phyloP scores from a whole-genome alignment of 208 protist genomes.

The Leishmania aethiopica region DNA sequence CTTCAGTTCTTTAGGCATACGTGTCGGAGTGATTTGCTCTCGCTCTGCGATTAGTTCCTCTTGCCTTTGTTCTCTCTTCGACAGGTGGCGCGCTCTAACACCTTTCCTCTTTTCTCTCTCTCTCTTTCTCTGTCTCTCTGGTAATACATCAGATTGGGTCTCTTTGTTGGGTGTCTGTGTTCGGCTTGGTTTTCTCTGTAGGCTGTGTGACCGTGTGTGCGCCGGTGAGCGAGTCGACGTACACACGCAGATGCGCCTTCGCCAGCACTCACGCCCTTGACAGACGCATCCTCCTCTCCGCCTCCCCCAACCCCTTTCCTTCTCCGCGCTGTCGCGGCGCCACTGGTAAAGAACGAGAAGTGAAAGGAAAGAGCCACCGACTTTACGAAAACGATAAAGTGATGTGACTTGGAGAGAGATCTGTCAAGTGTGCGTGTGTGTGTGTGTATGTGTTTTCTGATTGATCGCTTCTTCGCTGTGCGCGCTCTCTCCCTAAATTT shows the following conservation, averaged over 20 bases:
- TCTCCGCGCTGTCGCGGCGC: neutral
- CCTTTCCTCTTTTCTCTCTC: neutral
- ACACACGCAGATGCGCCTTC: neutral
- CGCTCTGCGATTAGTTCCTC: constrained; percentile 5
- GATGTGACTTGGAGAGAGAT: neutral
- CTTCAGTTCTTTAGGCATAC: neutral
- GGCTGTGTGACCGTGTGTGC: neutral
- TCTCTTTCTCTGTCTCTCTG: neutral
- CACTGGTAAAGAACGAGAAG: neutral
- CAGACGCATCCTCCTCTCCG: neutral
- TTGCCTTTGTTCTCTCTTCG: constrained; percentile 9
- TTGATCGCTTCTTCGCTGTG: neutral
- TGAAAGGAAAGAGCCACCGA: neutral
- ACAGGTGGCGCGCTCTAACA: neutral
- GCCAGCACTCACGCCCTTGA: neutral
- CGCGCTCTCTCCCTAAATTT: neutral
- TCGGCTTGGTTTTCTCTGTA: neutral
- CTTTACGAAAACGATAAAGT: neutral
- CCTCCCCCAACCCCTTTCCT: neutral
- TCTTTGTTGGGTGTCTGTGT: neutral
- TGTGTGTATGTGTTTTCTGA: neutral
- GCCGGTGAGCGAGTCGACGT: neutral
- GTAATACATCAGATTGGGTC: neutral
- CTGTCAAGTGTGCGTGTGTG: neutral
- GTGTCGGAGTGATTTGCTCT: constrained; percentile 29